These are phyloP conservation scores for Cubamyces lactineus DNA, from an alignment of 768 basidiomycete genomes.

Conservation along the genomic window DNA sequence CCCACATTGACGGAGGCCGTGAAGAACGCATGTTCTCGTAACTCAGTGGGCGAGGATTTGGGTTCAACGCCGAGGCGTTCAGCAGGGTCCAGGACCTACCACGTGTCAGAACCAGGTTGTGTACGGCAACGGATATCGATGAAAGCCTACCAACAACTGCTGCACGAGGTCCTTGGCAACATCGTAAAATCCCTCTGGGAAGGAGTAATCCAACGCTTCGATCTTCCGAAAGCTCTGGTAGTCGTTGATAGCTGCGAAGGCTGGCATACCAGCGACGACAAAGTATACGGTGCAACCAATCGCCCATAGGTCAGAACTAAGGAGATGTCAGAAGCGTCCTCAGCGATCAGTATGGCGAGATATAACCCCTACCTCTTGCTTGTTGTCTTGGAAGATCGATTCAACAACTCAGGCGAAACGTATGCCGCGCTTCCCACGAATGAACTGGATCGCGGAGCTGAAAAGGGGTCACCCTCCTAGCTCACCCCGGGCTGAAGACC, in stretches of 20 bases:
- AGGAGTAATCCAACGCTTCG: constrained; percentile 20
- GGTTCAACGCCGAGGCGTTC: constrained; percentile 20
- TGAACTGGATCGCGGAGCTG: constrained; percentile 19
- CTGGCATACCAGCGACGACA: constrained; percentile 12
- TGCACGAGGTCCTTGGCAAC: constrained; percentile 16
- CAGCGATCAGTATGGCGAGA: background rate
- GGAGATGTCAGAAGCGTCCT: background rate
- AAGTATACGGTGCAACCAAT: constrained; percentile 20
- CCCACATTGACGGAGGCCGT: background rate
- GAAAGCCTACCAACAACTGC: constrained; percentile 6
- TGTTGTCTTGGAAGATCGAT: constrained; percentile 19
- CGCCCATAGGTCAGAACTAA: constrained; percentile 21
- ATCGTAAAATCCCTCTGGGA: constrained; percentile 19
- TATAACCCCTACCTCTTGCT: constrained; percentile 13
- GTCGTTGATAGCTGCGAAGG: constrained; percentile 23
- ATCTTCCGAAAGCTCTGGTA: constrained; percentile 26
- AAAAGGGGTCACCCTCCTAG: background rate
- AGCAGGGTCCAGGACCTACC: constrained; percentile 20
- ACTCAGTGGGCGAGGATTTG: constrained; percentile 18
- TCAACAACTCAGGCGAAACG: constrained; percentile 21
- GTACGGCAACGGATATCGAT: background rate
- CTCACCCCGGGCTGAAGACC: background rate
- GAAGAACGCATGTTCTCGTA: constrained; percentile 18
- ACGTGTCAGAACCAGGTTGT: background rate
- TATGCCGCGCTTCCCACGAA: constrained; percentile 24